These are phyloP conservation scores for Pleurotus citrinopileatus DNA, from an alignment of 768 basidiomycete species.

Conservation along the genomic window DNA sequence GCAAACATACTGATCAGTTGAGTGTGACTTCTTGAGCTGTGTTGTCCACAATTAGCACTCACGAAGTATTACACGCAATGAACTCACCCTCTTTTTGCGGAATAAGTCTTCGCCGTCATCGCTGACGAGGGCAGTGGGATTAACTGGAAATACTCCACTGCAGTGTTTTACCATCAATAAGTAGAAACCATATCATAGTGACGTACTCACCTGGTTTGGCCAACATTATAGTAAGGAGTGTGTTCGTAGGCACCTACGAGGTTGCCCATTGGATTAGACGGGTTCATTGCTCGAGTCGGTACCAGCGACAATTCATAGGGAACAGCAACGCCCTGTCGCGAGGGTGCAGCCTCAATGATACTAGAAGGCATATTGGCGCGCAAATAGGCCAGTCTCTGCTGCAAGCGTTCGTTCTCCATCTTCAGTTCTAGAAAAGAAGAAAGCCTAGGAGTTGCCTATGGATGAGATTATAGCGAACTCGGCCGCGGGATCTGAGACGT, in stretches of 20 bases:
- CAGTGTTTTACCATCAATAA: background rate
- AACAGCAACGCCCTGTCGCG: conserved; percentile 10
- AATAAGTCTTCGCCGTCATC: conserved; percentile 48
- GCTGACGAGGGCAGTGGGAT: conserved; percentile 24
- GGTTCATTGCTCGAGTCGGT: background rate
- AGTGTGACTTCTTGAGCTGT: conserved; percentile 49
- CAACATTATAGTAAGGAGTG: background rate
- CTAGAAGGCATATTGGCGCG: conserved; percentile 26
- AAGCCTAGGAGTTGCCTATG: conserved; percentile 42
- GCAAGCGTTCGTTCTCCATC: conserved; percentile 79
- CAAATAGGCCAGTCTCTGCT: conserved; percentile 52
- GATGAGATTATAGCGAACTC: background rate
- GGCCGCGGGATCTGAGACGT: conserved; percentile 18
- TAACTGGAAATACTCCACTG: conserved; percentile 2
- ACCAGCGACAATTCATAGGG: conserved; percentile 7
- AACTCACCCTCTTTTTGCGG: conserved; percentile 62
- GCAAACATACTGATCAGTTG: conserved; percentile 77
- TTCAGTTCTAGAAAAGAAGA: conserved; percentile 81
- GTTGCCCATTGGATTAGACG: background rate
- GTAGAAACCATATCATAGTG: background rate
- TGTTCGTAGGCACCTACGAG: background rate
- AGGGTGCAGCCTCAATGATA: conserved; percentile 18
- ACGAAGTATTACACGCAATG: no score
- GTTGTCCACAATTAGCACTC: no score
- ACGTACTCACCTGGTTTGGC: background rate